Evolutionary conservation across 257 asterid genomes (phyloP).

Genomic region (Asclepias syriaca): DNA sequence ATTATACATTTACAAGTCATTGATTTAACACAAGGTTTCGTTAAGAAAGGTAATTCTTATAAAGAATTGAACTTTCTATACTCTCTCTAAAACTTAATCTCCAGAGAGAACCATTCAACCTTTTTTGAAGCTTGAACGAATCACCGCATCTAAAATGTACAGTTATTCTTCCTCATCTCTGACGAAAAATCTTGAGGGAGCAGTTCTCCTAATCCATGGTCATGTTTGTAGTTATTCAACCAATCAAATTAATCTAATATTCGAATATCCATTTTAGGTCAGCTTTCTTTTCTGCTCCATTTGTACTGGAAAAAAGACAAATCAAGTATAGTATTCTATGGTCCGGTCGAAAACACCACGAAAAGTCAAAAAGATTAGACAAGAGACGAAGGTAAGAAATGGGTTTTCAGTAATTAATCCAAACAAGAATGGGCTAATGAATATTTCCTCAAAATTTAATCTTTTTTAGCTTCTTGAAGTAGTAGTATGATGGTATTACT

Average conservation of each 20-base stretch:
- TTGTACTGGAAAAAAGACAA: neutral
- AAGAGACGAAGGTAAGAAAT: too few relatives aligned
- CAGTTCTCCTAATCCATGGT: constrained; percentile 20
- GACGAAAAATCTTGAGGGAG: constrained; percentile 9
- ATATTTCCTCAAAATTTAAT: too few relatives aligned
- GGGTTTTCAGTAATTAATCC: too few relatives aligned
- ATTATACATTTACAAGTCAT: neutral
- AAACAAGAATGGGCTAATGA: too few relatives aligned
- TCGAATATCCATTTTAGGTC: neutral
- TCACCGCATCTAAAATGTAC: neutral
- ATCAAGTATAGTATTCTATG: too few relatives aligned
- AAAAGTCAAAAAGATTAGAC: too few relatives aligned
- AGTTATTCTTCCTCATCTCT: neutral
- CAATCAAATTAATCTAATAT: constrained; percentile 16
- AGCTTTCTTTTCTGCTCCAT: constrained; percentile 2
- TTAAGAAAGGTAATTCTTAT: too few relatives aligned
- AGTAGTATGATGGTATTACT: neutral
- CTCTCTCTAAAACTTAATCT: neutral
- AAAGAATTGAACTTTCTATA: neutral
- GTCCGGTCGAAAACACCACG: too few relatives aligned
- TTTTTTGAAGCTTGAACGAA: neutral
- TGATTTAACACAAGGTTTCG: too few relatives aligned
- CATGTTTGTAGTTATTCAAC: neutral
- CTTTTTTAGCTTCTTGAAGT: too few relatives aligned
- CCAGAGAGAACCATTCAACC: neutral